Base-by-base conservation (phyloP, 352 stramenopile genomes). In the Phytophthora lateralis region DNA sequence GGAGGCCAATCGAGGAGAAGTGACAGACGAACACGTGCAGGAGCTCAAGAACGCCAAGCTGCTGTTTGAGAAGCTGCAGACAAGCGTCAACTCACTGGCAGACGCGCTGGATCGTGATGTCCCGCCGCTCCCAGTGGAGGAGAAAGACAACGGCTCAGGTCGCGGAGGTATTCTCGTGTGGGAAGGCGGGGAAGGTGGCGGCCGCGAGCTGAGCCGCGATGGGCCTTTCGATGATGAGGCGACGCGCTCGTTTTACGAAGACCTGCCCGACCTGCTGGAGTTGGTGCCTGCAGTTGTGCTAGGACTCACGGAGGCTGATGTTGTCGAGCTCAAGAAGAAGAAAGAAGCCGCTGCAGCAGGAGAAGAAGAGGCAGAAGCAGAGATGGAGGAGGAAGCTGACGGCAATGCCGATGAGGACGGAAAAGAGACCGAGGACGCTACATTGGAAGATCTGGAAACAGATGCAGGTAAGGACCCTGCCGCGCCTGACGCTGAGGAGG, bases 161-260 rank as follows among this genome's bases (percentile, higher is more conserved):
- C 72, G 67, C 18, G 67, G 62, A 9, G 75, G 79, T 0, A 79
- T 94, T 50, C 69, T 77, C 12, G 44, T 96, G 9, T 96, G 80
- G 77, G 85, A 94, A 66, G 78, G 76, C 3, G 75, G 72, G 39
- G 83, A 92, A 42, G 83, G 93, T 80, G 78, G 73, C 54, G 59
- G 70, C 0, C 63, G 76, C 72, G 56, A 93, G 74, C 47, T 97
- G 78, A 68, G 81, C 56, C 69, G 77, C 79, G 68, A 97, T 71
- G 80, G 80, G n/a, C 91, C 96, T 2, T 99, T 98, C 59, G 96
- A 98, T 60, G 96, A 98, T 60, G 95, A 98, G 69, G 95, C 98
- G 50, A 98, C 91, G 32, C 87, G 95, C 3, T 87, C 83, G 5
- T 99, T 99, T 80, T 99, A 99, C 66, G 93, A 98, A 72, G 96